Conservation (phyloP, 371 early-diverging fungal genomes). For the Rhizopus stolonifer region DNA sequence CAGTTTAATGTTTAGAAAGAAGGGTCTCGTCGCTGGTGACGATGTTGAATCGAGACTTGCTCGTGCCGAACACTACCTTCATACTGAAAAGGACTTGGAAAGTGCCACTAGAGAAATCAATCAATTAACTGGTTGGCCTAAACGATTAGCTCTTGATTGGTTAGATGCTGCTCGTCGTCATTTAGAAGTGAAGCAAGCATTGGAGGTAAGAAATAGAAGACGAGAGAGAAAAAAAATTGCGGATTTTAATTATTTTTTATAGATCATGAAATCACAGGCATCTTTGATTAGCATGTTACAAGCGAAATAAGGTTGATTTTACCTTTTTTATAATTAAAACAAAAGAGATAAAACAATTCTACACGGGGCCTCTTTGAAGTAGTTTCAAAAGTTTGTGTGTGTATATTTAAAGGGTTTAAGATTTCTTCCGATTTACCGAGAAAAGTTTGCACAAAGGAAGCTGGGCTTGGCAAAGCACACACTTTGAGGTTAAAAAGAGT, state of each 20-base stretch:
- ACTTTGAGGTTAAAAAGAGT: too few relatives aligned
- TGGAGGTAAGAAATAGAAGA: slow-evolving; percentile 57
- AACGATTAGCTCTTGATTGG: slow-evolving; percentile 90
- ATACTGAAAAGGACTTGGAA: slow-evolving; percentile 76
- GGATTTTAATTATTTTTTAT: background rate
- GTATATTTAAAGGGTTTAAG: too few relatives aligned
- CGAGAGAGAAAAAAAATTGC: background rate
- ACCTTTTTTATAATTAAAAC: slow-evolving; percentile 2
- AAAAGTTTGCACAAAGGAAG: too few relatives aligned
- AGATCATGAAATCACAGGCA: slow-evolving; percentile 25
- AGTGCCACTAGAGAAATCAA: slow-evolving; percentile 91
- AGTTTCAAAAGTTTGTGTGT: too few relatives aligned
- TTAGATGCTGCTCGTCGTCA: slow-evolving; percentile 77
- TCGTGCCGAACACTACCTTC: slow-evolving; percentile 76
- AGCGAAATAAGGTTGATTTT: slow-evolving; percentile 19
- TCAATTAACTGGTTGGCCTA: slow-evolving; percentile 93
- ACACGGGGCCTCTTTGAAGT: too few relatives aligned
- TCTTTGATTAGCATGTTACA: slow-evolving; percentile 32
- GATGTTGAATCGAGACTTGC: slow-evolving; percentile 91
- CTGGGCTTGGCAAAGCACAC: too few relatives aligned
- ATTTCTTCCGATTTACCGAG: too few relatives aligned
- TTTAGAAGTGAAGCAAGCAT: slow-evolving; percentile 91
- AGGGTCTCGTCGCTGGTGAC: slow-evolving; percentile 83
- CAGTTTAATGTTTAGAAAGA: slow-evolving; percentile 79
- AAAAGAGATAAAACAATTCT: too few relatives aligned